Evolutionary conservation across 2,329 filamentous ascomycete species (phyloP).

Genomic region (Helotiales sp.): DNA sequence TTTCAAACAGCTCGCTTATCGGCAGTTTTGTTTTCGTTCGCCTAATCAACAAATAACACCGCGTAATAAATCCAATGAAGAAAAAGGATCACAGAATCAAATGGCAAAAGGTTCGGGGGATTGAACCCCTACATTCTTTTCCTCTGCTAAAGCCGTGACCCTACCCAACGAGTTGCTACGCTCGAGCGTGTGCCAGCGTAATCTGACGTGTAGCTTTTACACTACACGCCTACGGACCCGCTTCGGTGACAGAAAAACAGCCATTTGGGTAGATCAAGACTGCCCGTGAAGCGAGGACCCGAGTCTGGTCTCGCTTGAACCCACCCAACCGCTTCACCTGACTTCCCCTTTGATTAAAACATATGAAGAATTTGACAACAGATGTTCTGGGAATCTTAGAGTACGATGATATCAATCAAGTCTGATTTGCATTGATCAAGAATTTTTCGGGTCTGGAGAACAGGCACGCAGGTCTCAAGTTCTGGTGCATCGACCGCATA

Average conservation of each 20-base stretch:
- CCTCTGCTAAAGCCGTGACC: background rate
- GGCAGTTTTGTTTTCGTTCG: background rate
- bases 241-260: background rate
- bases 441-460: too few relatives aligned
- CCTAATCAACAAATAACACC: background rate
- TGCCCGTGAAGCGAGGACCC: background rate
- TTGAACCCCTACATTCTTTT: background rate
- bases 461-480: too few relatives aligned
- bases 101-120: constrained; percentile 1
- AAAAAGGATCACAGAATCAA: background rate
- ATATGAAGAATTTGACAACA: too few relatives aligned
- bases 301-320: background rate
- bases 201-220: background rate
- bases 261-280: background rate
- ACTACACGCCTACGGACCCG: background rate
- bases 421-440: too few relatives aligned
- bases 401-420: too few relatives aligned
- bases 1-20: background rate
- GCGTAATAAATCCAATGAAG: too few relatives aligned
- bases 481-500: too few relatives aligned
- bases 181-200: background rate
- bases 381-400: too few relatives aligned
- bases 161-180: background rate
- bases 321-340: too few relatives aligned
- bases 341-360: too few relatives aligned